Evolutionary conservation across 257 asterid species (phyloP), one percentile per base, ranked within the genome.

Genomic region (Solanum tarapatanum): DNA sequence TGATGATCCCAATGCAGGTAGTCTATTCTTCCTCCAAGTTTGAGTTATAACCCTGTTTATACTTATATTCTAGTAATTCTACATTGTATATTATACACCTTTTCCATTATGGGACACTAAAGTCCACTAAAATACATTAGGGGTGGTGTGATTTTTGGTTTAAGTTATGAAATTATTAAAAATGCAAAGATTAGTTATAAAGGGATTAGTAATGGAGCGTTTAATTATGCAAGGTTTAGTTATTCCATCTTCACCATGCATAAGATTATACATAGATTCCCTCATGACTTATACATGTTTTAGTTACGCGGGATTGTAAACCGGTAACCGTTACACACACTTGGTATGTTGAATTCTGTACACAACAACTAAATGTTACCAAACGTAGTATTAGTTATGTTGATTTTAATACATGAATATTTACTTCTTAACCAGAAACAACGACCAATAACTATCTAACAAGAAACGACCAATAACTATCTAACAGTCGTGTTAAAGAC

Each of bases 1-100:
- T 94, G 87, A 92, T 95, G 94, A 95, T 95, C 88, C 99, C 99
- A 43, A 66, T 96, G 88, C 99, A 96, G 98, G 99, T 95, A 89
- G 77, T 70, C 83, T 45, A 62, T 84, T 85, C 32, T 11, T 86
- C 73, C 79, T 84, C 84, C 73, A 86, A 76, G 84, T 86, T 41
- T 72, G 66, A 84, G 76, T 33, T 72, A 69, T 43, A 12, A 68
- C 37, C 23, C 37, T 69, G 23, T 69, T 68, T 68, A 28, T 69
- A 12, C 23, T 28, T 28, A 28, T 28, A 39, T 39, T 39, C 43
- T 39, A 39, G 43, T 39, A 39, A 69, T 6, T 69, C 75, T 28
- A 69, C 37, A 69, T 28, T 28, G 79, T 69, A 14, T 2, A 28
- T 69, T 26, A 28, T 69, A 28, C 37, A 69, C 23, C 37, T 69